These are phyloP conservation scores for Medicago truncatula DNA, from an alignment of 306 rosid genomes.

Conservation along the genomic window MtrunA17r5.0-ANR NC_053043.1:46445501-46446000, in stretches of 20 bases:
- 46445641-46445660: conserved; percentile 31
- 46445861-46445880: neutral
- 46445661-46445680: neutral
- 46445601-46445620: neutral
- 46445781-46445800: conserved; percentile 10
- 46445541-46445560: conserved; percentile 61
- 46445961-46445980: neutral
- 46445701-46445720: conserved; percentile 36
- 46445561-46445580: conserved; percentile 34
- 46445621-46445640: conserved; percentile 1
- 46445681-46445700: neutral
- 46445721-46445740: conserved; percentile 13
- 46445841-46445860: neutral
- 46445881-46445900: conserved; percentile 15
- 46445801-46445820: conserved; percentile 2
- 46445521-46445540: conserved; percentile 93
- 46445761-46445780: neutral
- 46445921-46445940: conserved; percentile 26
- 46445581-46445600: conserved; percentile 8
- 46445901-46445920: conserved; percentile 7
- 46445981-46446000: conserved; percentile 17
- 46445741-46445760: conserved; percentile 28
- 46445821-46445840: conserved; percentile 12
- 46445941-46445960: conserved; percentile 7
- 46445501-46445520: conserved; percentile 93